These are phyloP conservation scores for Scutellaria baicalensis DNA, from an alignment of 257 asterid genomes.

Conservation along the genomic window DNA sequence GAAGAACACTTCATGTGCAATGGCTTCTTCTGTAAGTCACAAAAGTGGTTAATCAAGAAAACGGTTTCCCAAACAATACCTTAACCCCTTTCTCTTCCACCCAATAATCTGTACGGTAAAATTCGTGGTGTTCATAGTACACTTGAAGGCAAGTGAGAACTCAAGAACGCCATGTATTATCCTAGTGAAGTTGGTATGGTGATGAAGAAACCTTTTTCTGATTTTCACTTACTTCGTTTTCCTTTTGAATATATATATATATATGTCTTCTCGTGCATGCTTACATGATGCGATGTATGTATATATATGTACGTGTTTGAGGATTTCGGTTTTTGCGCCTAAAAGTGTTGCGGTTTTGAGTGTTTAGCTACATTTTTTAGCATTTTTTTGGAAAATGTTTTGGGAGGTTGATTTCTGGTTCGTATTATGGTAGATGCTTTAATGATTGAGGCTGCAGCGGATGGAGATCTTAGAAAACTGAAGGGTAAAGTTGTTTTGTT, in stretches of 20 bases:
- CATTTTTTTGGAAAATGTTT: background rate
- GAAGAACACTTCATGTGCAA: too few relatives aligned
- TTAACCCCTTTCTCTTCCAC: background rate
- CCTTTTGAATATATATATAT: background rate
- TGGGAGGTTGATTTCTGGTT: background rate
- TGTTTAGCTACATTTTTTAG: background rate
- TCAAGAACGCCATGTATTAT: background rate
- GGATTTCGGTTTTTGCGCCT: background rate
- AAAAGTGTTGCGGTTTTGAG: background rate
- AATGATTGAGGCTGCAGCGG: background rate
- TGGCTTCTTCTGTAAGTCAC: background rate
- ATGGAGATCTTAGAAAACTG: background rate
- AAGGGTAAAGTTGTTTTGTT: background rate
- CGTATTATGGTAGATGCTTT: background rate
- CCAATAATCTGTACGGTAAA: background rate
- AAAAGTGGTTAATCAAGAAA: background rate
- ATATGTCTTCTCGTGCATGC: background rate
- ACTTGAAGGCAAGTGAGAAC: background rate
- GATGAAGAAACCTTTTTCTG: background rate
- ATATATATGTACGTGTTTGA: background rate
- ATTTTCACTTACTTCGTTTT: background rate
- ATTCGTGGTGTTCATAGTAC: too few relatives aligned
- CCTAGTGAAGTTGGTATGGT: background rate
- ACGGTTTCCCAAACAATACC: background rate
- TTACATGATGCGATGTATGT: background rate